Evolutionary conservation across 73 alveolate species (phyloP), one percentile per base, ranked within the genome.

Genomic region (Paramecium sexaurelia): DNA sequence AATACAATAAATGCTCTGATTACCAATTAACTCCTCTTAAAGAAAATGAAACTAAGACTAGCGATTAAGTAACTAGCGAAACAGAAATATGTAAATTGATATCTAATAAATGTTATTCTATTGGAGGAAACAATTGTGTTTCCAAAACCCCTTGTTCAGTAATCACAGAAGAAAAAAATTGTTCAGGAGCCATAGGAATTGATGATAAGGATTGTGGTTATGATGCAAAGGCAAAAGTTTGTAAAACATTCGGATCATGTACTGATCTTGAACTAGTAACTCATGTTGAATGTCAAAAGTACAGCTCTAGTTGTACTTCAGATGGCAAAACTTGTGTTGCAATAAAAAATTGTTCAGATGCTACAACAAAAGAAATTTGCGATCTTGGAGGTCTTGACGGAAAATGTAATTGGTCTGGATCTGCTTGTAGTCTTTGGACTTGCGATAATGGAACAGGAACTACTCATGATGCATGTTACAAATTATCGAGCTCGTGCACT

Each of bases 231-330:
- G 83, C 20, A 13, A 3, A 0, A 26, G 29, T 26, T 61, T 78
- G 90, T 33, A 43, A 29, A 17, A 78, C 43, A 2, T 78, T 41
- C 39, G 55, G 41, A 7, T 3, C 15, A 78, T 78, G 90, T 20
- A 0, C 36, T 10, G 90, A 78, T 78, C 9, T 78, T 22, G 43
- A 29, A 40, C 13, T 22, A 41, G 8, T 22, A 24, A 41, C 90
- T 40, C 90, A 78, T 78, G 35, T 27, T 24, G 90, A 78, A 1
- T 78, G 90, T 17, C 32, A 78, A 78, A 19, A 7, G n/a, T 39
- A 39, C 22, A 29, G 61, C 15, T 3, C 39, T 78, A 22, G 24
- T 0, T 78, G 90, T 24, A 78, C 90, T 40, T 3, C 75, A 11
- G 73, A 78, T 78, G 75, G 90, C 6, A 40, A 20, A 8, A 43